Conservation (phyloP, 139 green algal genomes). For the Bryopsis sp. region DNA sequence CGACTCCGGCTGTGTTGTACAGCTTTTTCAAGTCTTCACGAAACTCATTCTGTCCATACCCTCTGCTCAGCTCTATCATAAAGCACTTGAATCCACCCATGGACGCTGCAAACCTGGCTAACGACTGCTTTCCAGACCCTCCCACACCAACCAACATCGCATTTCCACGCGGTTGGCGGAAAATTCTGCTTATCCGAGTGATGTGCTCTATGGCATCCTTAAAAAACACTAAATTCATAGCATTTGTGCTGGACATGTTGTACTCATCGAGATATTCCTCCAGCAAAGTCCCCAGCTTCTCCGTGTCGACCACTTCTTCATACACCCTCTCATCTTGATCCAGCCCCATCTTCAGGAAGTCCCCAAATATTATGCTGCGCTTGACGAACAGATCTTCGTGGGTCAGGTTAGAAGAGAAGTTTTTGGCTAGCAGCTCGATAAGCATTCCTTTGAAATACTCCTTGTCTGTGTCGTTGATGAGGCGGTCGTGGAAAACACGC, state of each 20-base stretch:
- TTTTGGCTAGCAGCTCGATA: slow-evolving; percentile 36
- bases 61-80: slow-evolving; percentile 51
- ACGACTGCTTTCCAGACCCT: slow-evolving; percentile 63
- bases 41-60: slow-evolving; percentile 60
- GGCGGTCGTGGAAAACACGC: slow-evolving; percentile 77
- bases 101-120: slow-evolving; percentile 67
- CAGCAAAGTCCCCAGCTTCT: slow-evolving; percentile 38
- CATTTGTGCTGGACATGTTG: slow-evolving; percentile 41
- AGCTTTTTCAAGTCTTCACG: slow-evolving; percentile 74
- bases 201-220: slow-evolving; percentile 71
- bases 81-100: slow-evolving; percentile 58
- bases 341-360: slow-evolving; percentile 48
- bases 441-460: slow-evolving; percentile 54
- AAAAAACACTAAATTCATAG: slow-evolving; percentile 80
- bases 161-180: slow-evolving; percentile 73
- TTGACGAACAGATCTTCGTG: slow-evolving; percentile 43
- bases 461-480: slow-evolving; percentile 68
- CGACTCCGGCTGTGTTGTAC: slow-evolving; percentile 56
- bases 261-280: slow-evolving; percentile 69
- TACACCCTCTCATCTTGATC: slow-evolving; percentile 47
- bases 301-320: slow-evolving; percentile 36
- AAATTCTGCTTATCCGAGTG: slow-evolving; percentile 53
- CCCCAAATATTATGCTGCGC: slow-evolving; percentile 51
- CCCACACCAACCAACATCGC: slow-evolving; percentile 81
- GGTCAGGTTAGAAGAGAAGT: slow-evolving; percentile 24